Evolutionary conservation across 2,329 filamentous ascomycete genomes (phyloP).

Genomic region (Sporothrix inflata): DNA sequence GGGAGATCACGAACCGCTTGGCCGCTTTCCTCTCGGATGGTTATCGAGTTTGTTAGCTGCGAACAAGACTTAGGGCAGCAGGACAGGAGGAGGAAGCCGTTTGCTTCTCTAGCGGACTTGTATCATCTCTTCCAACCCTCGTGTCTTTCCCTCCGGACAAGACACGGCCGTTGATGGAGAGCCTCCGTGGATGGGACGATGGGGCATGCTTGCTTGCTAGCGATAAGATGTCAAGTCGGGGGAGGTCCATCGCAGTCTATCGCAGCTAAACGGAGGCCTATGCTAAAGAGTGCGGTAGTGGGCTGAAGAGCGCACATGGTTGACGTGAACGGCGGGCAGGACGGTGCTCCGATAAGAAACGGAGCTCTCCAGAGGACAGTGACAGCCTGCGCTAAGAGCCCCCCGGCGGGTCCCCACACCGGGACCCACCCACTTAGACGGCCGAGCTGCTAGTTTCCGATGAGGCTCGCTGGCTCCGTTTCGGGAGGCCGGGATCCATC

Average conservation of each 20-base stretch:
- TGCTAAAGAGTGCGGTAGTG: background rate
- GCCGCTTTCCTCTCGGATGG: background rate
- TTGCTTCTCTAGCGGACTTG: background rate
- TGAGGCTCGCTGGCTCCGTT: background rate
- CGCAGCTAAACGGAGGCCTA: background rate
- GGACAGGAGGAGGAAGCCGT: too few relatives aligned
- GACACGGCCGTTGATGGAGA: background rate
- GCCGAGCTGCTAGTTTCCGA: conserved; percentile 23
- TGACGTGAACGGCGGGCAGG: background rate
- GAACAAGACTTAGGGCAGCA: background rate
- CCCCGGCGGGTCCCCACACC: background rate
- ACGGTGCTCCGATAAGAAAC: conserved; percentile 7
- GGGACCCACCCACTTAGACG: conserved; percentile 1
- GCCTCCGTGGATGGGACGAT: background rate
- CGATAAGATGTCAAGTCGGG: background rate
- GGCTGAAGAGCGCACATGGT: too few relatives aligned
- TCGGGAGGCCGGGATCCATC: conserved; percentile 14
- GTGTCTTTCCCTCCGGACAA: background rate
- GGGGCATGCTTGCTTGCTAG: too few relatives aligned
- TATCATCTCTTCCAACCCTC: background rate
- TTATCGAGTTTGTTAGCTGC: conserved; percentile 2
- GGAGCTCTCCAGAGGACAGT: background rate
- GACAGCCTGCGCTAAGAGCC: too few relatives aligned
- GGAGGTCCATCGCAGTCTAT: background rate
- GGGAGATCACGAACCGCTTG: background rate